Conservation (phyloP, 2,329 filamentous ascomycete genomes). For the Claviceps quebecensis region DNA sequence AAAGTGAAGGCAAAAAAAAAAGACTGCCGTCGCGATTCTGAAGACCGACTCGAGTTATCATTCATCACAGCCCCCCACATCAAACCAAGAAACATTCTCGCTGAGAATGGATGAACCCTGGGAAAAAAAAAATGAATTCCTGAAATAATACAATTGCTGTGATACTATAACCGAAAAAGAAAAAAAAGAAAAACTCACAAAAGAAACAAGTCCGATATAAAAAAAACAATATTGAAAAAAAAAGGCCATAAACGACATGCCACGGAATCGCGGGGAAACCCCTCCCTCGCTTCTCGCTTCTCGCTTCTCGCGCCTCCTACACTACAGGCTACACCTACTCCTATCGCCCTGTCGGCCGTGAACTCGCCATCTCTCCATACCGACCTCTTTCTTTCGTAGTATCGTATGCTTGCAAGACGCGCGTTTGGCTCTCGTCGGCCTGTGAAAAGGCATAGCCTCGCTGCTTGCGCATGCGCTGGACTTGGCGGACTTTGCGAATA, state of each 20-base stretch:
- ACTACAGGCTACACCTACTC: too few species aligned
- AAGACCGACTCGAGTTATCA: too few species aligned
- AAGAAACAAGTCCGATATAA: neutral
- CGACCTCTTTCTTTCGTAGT: constrained; percentile 82
- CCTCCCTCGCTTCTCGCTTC: neutral
- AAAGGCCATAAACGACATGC: neutral
- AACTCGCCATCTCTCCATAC: constrained; percentile 82
- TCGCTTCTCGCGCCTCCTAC: neutral
- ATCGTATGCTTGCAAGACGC: constrained; percentile 93
- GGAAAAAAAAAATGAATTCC: neutral
- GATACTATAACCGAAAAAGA: neutral
- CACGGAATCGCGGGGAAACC: too few species aligned
- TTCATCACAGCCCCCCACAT: too few species aligned
- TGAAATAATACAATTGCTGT: constrained; percentile 1
- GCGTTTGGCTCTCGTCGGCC: constrained; percentile 89
- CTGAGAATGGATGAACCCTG: too few species aligned
- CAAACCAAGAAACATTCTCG: too few species aligned
- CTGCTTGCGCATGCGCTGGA: constrained; percentile 98
- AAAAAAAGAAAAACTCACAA: neutral
- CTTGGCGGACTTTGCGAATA: constrained; percentile 93
- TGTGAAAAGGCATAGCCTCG: constrained; percentile 96
- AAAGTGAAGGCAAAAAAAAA: too few species aligned
- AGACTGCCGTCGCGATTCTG: too few species aligned
- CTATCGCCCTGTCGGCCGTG: constrained; percentile 18
- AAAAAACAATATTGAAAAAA: neutral